Evolutionary conservation across 495 filamentous ascomycete species (phyloP).

Genomic region (Recurvomyces mirabilis): DNA sequence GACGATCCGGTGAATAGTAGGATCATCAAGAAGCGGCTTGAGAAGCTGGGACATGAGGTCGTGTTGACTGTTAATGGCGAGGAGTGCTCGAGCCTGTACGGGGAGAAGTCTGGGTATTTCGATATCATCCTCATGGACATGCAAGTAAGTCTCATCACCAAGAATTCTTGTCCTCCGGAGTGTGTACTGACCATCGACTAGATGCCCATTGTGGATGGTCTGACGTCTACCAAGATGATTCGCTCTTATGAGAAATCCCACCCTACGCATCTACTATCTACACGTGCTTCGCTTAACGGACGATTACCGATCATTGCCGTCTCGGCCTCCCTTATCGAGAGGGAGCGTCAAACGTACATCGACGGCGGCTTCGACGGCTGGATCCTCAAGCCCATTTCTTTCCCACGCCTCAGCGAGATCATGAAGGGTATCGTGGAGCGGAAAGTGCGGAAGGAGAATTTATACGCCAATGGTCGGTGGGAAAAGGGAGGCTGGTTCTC

Average conservation of each 20-base stretch:
- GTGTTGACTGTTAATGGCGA: conserved; percentile 71
- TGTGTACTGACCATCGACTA: too few relatives aligned
- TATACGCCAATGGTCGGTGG: conserved; percentile 31
- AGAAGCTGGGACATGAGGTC: conserved; percentile 67
- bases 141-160: conserved; percentile 65
- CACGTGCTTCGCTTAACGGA: conserved; percentile 37
- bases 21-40: conserved; percentile 72
- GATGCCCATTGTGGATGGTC: conserved; percentile 92
- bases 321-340: conserved; percentile 73
- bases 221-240: conserved; percentile 73
- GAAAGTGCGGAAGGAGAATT: conserved; percentile 18
- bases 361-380: conserved; percentile 84
- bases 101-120: conserved; percentile 45
- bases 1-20: conserved; percentile 89
- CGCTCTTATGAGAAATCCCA: conserved; percentile 51
- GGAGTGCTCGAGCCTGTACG: conserved; percentile 65
- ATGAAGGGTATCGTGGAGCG: conserved; percentile 31
- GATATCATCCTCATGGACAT: conserved; percentile 97
- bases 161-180: too few relatives aligned
- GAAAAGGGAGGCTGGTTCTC: conserved; percentile 34
- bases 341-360: conserved; percentile 56
- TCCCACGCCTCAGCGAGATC: conserved; percentile 28
- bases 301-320: conserved; percentile 81
- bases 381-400: conserved; percentile 45
- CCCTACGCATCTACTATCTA: conserved; percentile 33